A percentile compares a stretch with the other conserved stretches of the same genome.
Evolutionary conservation across 2,329 filamentous ascomycete species (phyloP).

Genomic region (Clonostachys chloroleuca): DNA sequence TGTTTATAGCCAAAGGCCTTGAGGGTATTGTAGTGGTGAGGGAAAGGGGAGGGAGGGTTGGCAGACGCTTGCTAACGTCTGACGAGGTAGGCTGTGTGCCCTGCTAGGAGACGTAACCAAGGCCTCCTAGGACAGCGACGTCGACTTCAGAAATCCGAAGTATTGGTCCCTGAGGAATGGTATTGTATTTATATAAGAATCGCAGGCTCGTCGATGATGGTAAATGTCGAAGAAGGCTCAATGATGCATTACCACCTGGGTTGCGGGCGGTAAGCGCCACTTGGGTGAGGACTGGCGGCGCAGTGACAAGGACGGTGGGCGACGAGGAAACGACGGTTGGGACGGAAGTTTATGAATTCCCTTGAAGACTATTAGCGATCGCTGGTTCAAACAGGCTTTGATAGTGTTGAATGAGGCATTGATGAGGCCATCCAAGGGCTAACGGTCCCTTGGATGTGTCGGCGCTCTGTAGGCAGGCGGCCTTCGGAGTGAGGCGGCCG

Average conservation of each 20-base stretch:
- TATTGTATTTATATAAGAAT: not conserved
- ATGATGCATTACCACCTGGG: slow-evolving; percentile 1
- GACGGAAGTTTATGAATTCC: not conserved
- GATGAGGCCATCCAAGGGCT: not conserved
- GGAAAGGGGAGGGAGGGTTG: not conserved
- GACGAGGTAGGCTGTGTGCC: not conserved
- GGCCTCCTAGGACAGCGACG: no score
- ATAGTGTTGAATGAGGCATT: not conserved
- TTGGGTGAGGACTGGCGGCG: not conserved
- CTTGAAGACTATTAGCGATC: slow-evolving; percentile 5
- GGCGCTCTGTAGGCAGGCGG: not conserved
- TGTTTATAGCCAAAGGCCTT: no score
- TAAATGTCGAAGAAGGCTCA: not conserved
- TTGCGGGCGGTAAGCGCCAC: slow-evolving; percentile 2
- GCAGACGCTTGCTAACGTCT: not conserved
- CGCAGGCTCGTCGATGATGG: not conserved
- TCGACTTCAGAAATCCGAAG: no score
- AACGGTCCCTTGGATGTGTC: not conserved
- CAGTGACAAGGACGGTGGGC: not conserved
- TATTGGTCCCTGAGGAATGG: no score
- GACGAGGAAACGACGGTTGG: not conserved
- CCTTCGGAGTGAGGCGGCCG: not conserved
- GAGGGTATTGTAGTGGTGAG: not conserved
- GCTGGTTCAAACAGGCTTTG: not conserved
- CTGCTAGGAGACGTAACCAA: no score